A percentile compares a stretch with the other conserved stretches of the same genome.
These are phyloP conservation scores for Pseudogymnoascus sp. DNA, from an alignment of 2,329 filamentous ascomycete genomes.

Conservation along the genomic window DNA sequence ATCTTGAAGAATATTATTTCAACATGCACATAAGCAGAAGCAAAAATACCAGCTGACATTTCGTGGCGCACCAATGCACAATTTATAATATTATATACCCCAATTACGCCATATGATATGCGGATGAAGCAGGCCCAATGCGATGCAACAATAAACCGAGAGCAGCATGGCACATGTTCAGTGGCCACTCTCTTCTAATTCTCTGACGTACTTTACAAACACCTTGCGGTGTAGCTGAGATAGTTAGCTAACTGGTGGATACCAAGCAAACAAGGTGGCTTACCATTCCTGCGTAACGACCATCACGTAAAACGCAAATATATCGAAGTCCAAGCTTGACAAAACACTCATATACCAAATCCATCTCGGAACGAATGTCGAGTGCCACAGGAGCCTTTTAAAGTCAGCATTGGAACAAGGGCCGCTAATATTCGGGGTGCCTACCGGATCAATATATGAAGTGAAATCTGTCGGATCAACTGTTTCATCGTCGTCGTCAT, in stretches of 20 bases:
- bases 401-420: not conserved
- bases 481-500: constrained; percentile 55
- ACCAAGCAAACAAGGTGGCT: constrained; percentile 30
- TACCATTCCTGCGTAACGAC: constrained; percentile 82
- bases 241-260: constrained; percentile 11
- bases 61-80: not conserved
- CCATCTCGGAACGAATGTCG: constrained; percentile 85
- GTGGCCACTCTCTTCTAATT: constrained; percentile 54
- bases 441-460: constrained; percentile 78
- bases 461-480: constrained; percentile 76
- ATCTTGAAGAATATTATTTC: not conserved
- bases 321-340: constrained; percentile 89
- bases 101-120: not conserved
- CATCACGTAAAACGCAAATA: constrained; percentile 80
- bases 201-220: constrained; percentile 90
- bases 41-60: not conserved
- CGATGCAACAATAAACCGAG: not conserved
- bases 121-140: not conserved
- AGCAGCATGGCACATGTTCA: not conserved
- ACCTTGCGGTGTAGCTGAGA: constrained; percentile 82
- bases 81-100: not conserved
- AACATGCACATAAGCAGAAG: not conserved
- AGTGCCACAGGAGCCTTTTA: constrained; percentile 71
- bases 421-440: constrained; percentile 21
- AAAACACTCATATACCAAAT: constrained; percentile 94